Conservation (phyloP, 805 yeast species). For the Lachancea sp. region DNA sequence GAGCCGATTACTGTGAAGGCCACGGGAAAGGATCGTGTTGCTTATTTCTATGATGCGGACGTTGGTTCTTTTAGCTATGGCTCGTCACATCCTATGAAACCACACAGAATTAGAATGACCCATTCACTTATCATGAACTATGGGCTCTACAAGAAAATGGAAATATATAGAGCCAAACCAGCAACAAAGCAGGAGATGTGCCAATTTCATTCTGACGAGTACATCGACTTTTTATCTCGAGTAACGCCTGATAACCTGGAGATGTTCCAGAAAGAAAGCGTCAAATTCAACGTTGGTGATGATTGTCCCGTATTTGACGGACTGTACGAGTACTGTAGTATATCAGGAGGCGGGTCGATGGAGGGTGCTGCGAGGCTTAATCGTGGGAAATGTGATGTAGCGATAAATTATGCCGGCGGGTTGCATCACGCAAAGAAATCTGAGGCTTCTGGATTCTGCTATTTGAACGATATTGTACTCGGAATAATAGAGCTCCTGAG, state of each 20-base stretch:
- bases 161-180: conserved; percentile 71
- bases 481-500: conserved; percentile 79
- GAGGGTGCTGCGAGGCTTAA: conserved; percentile 86
- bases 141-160: conserved; percentile 84
- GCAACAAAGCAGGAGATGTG: conserved; percentile 77
- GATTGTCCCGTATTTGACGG: conserved; percentile 96
- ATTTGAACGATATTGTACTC: conserved; percentile 87
- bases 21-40: conserved; percentile 50
- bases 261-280: conserved; percentile 44
- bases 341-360: conserved; percentile 89
- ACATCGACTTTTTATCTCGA: conserved; percentile 64
- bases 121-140: conserved; percentile 85
- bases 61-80: conserved; percentile 98
- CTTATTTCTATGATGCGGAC: conserved; percentile 81
- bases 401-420: conserved; percentile 96
- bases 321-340: conserved; percentile 79
- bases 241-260: conserved; percentile 68
- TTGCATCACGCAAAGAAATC: conserved; percentile 92
- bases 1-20: conserved; percentile 55
- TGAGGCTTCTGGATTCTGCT: conserved; percentile 94
- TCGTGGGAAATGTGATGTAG: conserved; percentile 84
- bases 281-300: conserved; percentile 83
- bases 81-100: conserved; percentile 98
- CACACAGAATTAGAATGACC: conserved; percentile 86
- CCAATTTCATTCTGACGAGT: conserved; percentile 84